Conservation (phyloP, 352 stramenopile species). For the Halophytophthora polymorphica region DNA sequence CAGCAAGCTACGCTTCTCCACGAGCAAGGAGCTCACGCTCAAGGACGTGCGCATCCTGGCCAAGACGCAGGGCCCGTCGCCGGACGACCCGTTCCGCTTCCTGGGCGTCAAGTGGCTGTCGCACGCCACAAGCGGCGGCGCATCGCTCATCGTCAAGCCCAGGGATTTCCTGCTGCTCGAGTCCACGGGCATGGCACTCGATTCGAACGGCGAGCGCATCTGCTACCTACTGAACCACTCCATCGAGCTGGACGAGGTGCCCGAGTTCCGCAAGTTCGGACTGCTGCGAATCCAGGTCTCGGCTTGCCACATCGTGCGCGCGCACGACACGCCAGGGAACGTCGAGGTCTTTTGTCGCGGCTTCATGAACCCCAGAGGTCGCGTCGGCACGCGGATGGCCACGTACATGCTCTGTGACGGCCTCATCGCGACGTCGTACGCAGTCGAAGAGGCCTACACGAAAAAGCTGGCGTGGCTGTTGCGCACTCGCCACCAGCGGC, state of each 20-base stretch:
- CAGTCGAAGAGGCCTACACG: constrained; percentile 38
- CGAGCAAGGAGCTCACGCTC: constrained; percentile 14
- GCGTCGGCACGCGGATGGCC: constrained; percentile 21
- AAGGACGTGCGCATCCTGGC: constrained; percentile 34
- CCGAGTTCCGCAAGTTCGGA: constrained; percentile 23
- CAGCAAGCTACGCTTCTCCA: constrained; percentile 23
- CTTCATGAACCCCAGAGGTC: constrained; percentile 29
- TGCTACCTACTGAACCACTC: constrained; percentile 42
- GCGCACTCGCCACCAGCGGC: constrained; percentile 16
- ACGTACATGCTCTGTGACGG: constrained; percentile 20
- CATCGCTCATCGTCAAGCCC: constrained; percentile 30
- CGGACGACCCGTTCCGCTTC: constrained; percentile 41
- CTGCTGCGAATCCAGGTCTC: constrained; percentile 35
- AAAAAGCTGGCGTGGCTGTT: constrained; percentile 45
- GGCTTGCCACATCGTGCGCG: constrained; percentile 36
- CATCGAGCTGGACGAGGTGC: constrained; percentile 24
- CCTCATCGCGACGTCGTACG: constrained; percentile 14
- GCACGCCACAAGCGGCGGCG: constrained; percentile 22
- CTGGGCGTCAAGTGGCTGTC: constrained; percentile 50
- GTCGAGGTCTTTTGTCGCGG: constrained; percentile 40
- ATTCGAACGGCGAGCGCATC: constrained; percentile 26
- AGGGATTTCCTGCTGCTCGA: constrained; percentile 36
- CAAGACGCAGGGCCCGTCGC: constrained; percentile 27
- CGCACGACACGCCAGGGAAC: constrained; percentile 18
- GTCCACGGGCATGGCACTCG: constrained; percentile 28